These are phyloP conservation scores for Cystofilobasidium ferigula DNA, from an alignment of 768 basidiomycete genomes.

Conservation along the genomic window DNA sequence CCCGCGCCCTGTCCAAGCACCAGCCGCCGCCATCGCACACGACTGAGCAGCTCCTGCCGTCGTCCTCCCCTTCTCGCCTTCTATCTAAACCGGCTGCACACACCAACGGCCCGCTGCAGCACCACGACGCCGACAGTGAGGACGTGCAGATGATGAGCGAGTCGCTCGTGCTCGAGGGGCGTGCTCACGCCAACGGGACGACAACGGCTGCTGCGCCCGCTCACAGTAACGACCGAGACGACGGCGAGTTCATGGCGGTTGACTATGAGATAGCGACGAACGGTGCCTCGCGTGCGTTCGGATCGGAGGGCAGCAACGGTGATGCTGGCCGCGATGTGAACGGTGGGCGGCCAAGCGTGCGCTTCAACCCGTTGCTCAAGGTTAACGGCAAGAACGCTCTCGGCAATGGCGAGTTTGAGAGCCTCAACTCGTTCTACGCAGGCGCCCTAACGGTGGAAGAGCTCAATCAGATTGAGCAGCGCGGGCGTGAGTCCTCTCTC, in stretches of 20 bases:
- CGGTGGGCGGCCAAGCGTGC: background rate
- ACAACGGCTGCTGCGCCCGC: background rate
- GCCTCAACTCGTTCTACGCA: background rate
- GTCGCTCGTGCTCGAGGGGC: background rate
- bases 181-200: background rate
- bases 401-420: background rate
- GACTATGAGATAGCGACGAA: background rate
- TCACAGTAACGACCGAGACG: background rate
- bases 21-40: background rate
- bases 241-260: slow-evolving; percentile 6
- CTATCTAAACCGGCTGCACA: background rate
- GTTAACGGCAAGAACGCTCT: background rate
- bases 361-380: slow-evolving; percentile 4
- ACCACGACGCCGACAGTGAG: slow-evolving; percentile 16
- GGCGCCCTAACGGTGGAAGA: slow-evolving; percentile 1
- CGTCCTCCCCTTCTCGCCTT: background rate
- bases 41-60: background rate
- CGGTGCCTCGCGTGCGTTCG: too few species aligned
- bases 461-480: slow-evolving; percentile 15
- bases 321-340: background rate
- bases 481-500: slow-evolving; percentile 8
- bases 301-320: background rate
- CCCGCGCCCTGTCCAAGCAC: slow-evolving; percentile 49
- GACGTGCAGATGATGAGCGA: slow-evolving; percentile 6
- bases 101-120: background rate